A percentile compares a stretch with the other conserved stretches of the same genome.
These are phyloP conservation scores for Pisolithus microcarpus DNA, from an alignment of 768 basidiomycete species.

Conservation along the genomic window DNA sequence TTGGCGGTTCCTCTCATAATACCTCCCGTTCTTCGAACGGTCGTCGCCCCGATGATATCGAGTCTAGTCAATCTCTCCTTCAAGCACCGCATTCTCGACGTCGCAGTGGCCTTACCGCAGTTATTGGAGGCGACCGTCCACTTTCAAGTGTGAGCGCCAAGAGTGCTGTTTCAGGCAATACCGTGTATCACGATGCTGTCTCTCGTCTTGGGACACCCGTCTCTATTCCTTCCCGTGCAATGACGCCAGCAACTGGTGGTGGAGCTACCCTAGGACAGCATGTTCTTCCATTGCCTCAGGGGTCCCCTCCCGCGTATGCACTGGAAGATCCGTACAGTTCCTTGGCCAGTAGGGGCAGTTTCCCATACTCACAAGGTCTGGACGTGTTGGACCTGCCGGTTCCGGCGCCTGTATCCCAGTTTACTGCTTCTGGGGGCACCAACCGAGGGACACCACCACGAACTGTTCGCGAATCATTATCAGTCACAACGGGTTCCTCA, in stretches of 20 bases:
- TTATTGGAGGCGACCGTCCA: slow-evolving; percentile 42
- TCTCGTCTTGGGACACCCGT: slow-evolving; percentile 41
- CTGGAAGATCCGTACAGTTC: slow-evolving; percentile 25
- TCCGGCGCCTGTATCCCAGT: slow-evolving; percentile 50
- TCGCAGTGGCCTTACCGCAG: slow-evolving; percentile 31
- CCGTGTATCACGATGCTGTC: slow-evolving; percentile 56
- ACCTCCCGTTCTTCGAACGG: slow-evolving; percentile 23
- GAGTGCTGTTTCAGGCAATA: slow-evolving; percentile 48
- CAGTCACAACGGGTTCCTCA: slow-evolving; percentile 26
- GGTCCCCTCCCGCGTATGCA: slow-evolving; percentile 27
- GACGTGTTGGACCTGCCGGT: slow-evolving; percentile 53
- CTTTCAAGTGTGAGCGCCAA: slow-evolving; percentile 49
- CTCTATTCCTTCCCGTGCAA: slow-evolving; percentile 35
- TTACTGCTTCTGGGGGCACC: slow-evolving; percentile 33
- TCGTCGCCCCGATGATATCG: slow-evolving; percentile 37
- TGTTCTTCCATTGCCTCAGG: slow-evolving; percentile 13
- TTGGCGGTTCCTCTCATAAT: slow-evolving; percentile 31
- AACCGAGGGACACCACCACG: slow-evolving; percentile 31
- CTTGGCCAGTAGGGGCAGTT: slow-evolving; percentile 17
- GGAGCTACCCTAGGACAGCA: slow-evolving; percentile 7
- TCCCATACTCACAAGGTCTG: slow-evolving; percentile 23
- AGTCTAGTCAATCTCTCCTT: slow-evolving; percentile 37
- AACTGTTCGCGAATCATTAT: slow-evolving; percentile 30
- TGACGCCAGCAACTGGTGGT: slow-evolving; percentile 36
- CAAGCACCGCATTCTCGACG: slow-evolving; percentile 16